These are phyloP conservation scores for Nothophytophthora sp. DNA, from an alignment of 352 stramenopile genomes.

Conservation along the genomic window DNA sequence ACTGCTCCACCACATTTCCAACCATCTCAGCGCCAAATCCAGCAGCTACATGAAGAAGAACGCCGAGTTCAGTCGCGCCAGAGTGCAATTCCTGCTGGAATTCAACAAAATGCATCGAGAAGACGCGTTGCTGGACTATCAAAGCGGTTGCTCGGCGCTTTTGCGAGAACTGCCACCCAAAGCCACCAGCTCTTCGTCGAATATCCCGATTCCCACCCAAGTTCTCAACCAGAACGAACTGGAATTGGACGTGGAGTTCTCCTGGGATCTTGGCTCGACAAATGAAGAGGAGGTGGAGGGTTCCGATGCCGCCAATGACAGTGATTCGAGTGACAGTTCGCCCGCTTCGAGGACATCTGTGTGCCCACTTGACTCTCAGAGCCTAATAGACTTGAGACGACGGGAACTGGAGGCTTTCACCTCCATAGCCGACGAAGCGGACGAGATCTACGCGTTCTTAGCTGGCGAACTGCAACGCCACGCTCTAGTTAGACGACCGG, in stretches of 20 bases:
- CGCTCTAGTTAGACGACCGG: slow-evolving; percentile 27
- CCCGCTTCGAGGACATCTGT: slow-evolving; percentile 2
- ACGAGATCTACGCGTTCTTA: slow-evolving; percentile 67
- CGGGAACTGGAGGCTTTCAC: slow-evolving; percentile 23
- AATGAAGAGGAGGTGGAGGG: slow-evolving; percentile 6
- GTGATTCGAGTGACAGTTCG: slow-evolving; percentile 15
- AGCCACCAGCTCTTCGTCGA: no score
- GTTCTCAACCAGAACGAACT: no score
- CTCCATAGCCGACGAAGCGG: slow-evolving; percentile 44
- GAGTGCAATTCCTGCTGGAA: slow-evolving; percentile 47
- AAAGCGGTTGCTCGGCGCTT: slow-evolving; percentile 31
- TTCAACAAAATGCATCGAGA: slow-evolving; percentile 64
- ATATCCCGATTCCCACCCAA: no score
- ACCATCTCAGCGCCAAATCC: slow-evolving; percentile 35
- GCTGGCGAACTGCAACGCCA: slow-evolving; percentile 42
- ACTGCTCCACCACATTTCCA: slow-evolving; percentile 54
- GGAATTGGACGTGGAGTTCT: slow-evolving; percentile 17
- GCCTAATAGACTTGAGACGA: slow-evolving; percentile 1
- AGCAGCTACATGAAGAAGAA: slow-evolving; percentile 30
- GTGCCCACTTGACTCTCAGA: slow-evolving; percentile 8
- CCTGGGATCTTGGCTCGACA: slow-evolving; percentile 16
- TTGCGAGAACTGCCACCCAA: no score
- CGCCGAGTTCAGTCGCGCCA: slow-evolving; percentile 41
- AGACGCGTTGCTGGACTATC: slow-evolving; percentile 55
- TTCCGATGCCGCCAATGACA: slow-evolving; percentile 12